Conservation (phyloP, 2,329 filamentous ascomycete genomes). For the Fusarium begoniae region DNA sequence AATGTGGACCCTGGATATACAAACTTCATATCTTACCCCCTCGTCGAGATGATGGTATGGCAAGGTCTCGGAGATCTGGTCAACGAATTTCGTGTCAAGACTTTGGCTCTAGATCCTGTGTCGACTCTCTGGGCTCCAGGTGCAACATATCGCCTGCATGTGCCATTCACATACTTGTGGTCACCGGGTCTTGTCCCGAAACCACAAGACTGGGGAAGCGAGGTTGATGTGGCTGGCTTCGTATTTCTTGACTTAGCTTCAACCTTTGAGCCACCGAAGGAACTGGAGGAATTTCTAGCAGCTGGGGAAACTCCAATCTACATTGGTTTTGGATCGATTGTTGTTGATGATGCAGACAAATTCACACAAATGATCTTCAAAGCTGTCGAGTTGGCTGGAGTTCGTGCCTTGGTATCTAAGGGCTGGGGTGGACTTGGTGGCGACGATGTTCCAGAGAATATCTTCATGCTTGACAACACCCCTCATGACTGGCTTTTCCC, state of each 20-base stretch:
- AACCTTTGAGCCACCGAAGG: conserved; percentile 65
- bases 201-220: conserved; percentile 72
- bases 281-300: conserved; percentile 64
- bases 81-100: conserved; percentile 76
- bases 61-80: conserved; percentile 85
- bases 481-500: conserved; percentile 84
- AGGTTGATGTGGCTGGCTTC: conserved; percentile 80
- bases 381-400: conserved; percentile 70
- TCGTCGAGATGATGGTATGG: conserved; percentile 91
- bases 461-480: conserved; percentile 78
- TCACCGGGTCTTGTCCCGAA: conserved; percentile 73
- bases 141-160: conserved; percentile 75
- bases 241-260: conserved; percentile 78
- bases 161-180: conserved; percentile 81
- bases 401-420: conserved; percentile 76
- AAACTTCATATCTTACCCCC: conserved; percentile 82
- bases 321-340: conserved; percentile 80
- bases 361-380: conserved; percentile 79
- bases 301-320: conserved; percentile 71
- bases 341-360: conserved; percentile 74
- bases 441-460: conserved; percentile 65
- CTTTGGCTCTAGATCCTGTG: conserved; percentile 75
- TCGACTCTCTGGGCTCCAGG: conserved; percentile 82
- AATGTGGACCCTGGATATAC: conserved; percentile 78
- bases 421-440: conserved; percentile 79